Evolutionary conservation across 192 early-diverging fungal genomes (phyloP).

Genomic region (Chytriomyces sp.): DNA sequence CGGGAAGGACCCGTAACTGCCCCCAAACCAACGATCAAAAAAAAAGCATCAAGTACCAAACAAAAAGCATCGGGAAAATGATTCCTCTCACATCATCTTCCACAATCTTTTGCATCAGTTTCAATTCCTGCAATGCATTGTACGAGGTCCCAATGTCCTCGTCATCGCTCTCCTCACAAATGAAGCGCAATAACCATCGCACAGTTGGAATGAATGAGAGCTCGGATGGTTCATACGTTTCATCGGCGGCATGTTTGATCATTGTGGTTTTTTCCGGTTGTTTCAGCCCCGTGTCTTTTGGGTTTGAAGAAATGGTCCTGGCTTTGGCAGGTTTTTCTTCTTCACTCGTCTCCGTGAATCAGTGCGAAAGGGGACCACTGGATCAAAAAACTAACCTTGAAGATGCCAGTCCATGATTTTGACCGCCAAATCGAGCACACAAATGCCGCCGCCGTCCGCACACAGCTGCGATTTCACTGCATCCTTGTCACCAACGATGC

Average conservation of each 20-base stretch:
- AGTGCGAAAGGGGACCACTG: no score
- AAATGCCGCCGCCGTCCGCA: no score
- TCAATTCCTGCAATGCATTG: background rate
- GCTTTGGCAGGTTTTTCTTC: no score
- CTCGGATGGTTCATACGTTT: constrained; percentile 38
- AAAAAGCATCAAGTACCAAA: constrained; percentile 14
- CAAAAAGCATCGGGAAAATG: background rate
- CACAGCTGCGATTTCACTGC: no score
- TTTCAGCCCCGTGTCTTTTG: no score
- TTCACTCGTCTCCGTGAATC: no score
- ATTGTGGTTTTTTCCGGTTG: no score
- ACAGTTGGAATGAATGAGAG: constrained; percentile 44
- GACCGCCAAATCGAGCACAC: no score
- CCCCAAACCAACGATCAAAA: constrained; percentile 9
- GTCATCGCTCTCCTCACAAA: constrained; percentile 14
- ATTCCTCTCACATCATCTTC: constrained; percentile 1
- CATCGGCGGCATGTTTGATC: background rate
- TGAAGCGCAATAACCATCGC: constrained; percentile 39
- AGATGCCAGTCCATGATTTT: no score
- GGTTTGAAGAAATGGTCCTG: no score
- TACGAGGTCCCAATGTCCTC: constrained; percentile 11
- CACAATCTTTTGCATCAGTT: constrained; percentile 5
- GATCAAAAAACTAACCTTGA: no score
- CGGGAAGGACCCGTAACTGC: constrained; percentile 19
- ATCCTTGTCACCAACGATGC: constrained; percentile 3